Conservation (phyloP, 768 basidiomycete species). For the Cubamyces sp. region DNA sequence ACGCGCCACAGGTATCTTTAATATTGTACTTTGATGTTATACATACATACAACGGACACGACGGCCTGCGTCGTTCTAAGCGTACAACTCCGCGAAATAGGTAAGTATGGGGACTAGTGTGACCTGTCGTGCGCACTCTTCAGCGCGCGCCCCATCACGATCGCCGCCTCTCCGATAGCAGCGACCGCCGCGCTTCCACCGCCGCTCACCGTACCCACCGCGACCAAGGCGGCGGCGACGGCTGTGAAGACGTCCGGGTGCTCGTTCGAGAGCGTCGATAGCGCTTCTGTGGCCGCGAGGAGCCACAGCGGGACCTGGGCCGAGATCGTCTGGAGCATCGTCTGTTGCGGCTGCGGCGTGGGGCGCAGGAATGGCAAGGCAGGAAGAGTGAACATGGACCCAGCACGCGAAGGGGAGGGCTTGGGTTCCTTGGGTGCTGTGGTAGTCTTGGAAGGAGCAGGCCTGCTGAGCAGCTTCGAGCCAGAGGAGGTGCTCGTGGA, state of each 20-base stretch:
- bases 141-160: constrained; percentile 18
- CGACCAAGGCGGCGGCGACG: constrained; percentile 20
- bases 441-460: constrained; percentile 9
- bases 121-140: constrained; percentile 21
- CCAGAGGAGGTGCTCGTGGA: background rate
- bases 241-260: constrained; percentile 23
- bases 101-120: background rate
- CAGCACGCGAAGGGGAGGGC: background rate
- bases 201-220: constrained; percentile 16
- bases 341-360: constrained; percentile 20
- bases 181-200: constrained; percentile 20
- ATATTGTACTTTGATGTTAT: no score
- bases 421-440: background rate
- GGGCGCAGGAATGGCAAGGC: constrained; percentile 22
- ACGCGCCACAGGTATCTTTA: no score
- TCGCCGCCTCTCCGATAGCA: constrained; percentile 22
- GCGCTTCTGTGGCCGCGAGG: constrained; percentile 26
- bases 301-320: constrained; percentile 31
- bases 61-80: no score
- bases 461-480: background rate
- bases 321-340: constrained; percentile 19
- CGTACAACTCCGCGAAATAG: no score
- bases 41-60: no score
- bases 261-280: constrained; percentile 24
- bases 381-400: constrained; percentile 23